These are phyloP conservation scores for Nemania diffusa DNA, from an alignment of 2,329 filamentous ascomycete genomes.

Conservation along the genomic window DNA sequence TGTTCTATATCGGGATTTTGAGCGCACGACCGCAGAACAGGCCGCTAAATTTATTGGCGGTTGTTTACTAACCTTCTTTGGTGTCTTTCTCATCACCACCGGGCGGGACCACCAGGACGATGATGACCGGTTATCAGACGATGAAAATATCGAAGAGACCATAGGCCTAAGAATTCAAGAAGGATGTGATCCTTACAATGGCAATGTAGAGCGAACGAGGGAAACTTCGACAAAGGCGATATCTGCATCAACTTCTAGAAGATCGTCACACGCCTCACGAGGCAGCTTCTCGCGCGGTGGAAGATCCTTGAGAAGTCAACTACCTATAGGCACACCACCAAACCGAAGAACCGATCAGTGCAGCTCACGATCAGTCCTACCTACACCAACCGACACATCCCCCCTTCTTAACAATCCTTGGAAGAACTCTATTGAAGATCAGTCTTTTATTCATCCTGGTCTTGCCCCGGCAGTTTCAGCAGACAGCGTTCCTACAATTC, in stretches of 20 bases:
- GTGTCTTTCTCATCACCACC: conserved; percentile 97
- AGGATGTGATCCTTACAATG: conserved; percentile 51
- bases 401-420: conserved; percentile 58
- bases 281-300: conserved; percentile 56
- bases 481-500: conserved; percentile 48
- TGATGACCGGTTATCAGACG: conserved; percentile 68
- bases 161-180: conserved; percentile 65
- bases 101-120: conserved; percentile 71
- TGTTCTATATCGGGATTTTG: conserved; percentile 93
- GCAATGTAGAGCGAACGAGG: conserved; percentile 37
- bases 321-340: conserved; percentile 52
- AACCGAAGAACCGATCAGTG: conserved; percentile 49
- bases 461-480: conserved; percentile 49
- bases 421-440: conserved; percentile 52
- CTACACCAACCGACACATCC: conserved; percentile 51
- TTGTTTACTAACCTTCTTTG: conserved; percentile 91
- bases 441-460: conserved; percentile 46
- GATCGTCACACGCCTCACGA: conserved; percentile 61
- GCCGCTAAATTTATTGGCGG: conserved; percentile 89
- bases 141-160: conserved; percentile 70
- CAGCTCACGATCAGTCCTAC: conserved; percentile 46
- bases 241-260: conserved; percentile 53
- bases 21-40: conserved; percentile 78
- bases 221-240: conserved; percentile 22
- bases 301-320: conserved; percentile 51